Base-by-base conservation (phyloP, 176 grass and related monocot genomes). In the Dendrocalamus sinicus region DNA sequence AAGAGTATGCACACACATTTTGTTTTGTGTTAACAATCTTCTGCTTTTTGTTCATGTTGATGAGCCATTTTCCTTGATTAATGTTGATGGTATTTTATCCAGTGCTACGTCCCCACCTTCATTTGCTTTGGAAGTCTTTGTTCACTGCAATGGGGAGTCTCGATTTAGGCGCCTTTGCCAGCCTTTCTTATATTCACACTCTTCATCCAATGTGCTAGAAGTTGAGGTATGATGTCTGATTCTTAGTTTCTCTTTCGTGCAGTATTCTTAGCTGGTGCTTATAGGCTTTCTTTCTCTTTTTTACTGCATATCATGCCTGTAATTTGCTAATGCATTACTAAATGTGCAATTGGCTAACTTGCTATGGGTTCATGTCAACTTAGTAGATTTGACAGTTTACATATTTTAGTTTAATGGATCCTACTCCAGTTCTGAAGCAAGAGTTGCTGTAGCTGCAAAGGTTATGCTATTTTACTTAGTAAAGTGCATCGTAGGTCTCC, bases 181-280 rank as follows among this genome's bases (percentile, higher is more conserved):
- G 66, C 93, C 96, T 83, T 98, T 98, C 80, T 94, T 98, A 43
- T 98, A 95, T 90, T 98, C 93, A 79, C 96, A 98, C 73, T 98
- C 96, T 85, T 94, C 96, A 84, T 95, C 96, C 24, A 98, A 95
- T 85, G 91, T 98, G 73, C 88, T 98, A 78, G 96, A 98, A 89
- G 93, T 98, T 74, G 96, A 98, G 93, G 93, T 98, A 86, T 50
- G 40, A n/a, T 58, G 37, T 39, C 20, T 84, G 62, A 32, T 79
- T 79, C 70, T 20, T 59, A 67, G 67, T 68, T 71, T 66, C 12
- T 81, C 67, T 0, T 88, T 86, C 73, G 45, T 74, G 19, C 41
- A 73, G 59, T 73, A 43, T 60, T 75, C 63, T 70, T 80, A 50
- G 30, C 23, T 67, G 40, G 19, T 60, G 9, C 80, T 75, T 73